phyloP scores from a whole-genome alignment of 306 rosid species.

The Malus fusca region DNA sequence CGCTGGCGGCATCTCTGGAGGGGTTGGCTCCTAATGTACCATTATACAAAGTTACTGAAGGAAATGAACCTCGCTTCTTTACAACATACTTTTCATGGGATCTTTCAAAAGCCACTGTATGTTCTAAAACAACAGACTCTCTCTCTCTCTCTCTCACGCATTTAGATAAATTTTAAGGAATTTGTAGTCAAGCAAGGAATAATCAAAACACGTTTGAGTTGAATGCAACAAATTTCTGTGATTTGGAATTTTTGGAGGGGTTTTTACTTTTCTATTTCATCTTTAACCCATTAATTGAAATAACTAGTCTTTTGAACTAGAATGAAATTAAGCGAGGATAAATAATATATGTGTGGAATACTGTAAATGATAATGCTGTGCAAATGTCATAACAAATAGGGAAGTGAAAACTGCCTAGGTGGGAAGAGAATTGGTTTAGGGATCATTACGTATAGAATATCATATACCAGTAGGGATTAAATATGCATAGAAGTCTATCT shows the following conservation, averaged over 20 bases:
- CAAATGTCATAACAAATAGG: background rate
- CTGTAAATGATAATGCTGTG: background rate
- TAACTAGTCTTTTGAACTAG: background rate
- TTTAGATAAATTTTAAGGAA: background rate
- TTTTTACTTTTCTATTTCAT: background rate
- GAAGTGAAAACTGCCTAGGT: background rate
- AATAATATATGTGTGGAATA: background rate
- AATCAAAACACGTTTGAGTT: background rate
- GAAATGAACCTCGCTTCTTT: conserved; percentile 94
- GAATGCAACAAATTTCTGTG: background rate
- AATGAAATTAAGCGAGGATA: background rate
- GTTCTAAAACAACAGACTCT: conserved; percentile 23
- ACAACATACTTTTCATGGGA: conserved; percentile 96
- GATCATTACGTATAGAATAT: background rate
- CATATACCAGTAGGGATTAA: background rate
- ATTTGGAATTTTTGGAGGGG: background rate
- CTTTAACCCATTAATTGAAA: background rate
- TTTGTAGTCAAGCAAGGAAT: background rate
- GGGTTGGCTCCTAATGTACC: conserved; percentile 79
- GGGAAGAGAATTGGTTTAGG: background rate
- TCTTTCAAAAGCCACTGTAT: conserved; percentile 65
- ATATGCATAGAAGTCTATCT: background rate
- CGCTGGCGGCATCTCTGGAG: conserved; percentile 75
- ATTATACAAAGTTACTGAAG: conserved; percentile 86
- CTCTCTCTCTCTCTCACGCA: conserved; percentile 8